Conservation (phyloP, 176 grass and related monocot species). For the Carex cristatella region DNA sequence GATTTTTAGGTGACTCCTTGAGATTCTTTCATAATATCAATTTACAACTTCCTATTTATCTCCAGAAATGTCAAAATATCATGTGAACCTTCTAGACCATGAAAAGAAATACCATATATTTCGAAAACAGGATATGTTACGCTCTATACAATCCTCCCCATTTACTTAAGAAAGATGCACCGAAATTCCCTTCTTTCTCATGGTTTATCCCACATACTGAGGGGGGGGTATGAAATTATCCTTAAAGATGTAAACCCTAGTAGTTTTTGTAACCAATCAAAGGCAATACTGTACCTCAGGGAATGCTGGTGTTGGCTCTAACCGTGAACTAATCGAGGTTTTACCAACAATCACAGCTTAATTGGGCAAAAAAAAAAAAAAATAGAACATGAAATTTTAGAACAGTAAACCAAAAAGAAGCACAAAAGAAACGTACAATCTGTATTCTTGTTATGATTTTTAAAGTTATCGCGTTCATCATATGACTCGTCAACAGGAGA, state of each 20-base stretch:
- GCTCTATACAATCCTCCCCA: neutral
- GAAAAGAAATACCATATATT: neutral
- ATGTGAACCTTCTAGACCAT: neutral
- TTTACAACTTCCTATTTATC: neutral
- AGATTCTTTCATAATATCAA: neutral
- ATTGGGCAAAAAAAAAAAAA: neutral
- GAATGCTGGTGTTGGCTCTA: neutral
- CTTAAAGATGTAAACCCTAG: neutral
- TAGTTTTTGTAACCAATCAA: neutral
- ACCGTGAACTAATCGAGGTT: neutral
- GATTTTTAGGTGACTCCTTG: neutral
- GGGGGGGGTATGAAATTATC: neutral
- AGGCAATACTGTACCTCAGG: neutral
- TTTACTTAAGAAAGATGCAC: neutral
- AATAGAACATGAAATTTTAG: neutral
- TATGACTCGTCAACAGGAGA: conserved; percentile 39
- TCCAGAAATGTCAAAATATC: neutral
- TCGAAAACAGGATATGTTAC: neutral
- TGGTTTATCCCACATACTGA: neutral
- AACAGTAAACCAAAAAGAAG: neutral
- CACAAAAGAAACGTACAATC: conserved; percentile 29
- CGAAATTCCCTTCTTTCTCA: neutral
- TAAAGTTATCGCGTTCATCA: conserved; percentile 33
- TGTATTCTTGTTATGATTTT: conserved; percentile 28
- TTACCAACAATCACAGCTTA: conserved; percentile 16